phyloP scores from a whole-genome alignment of 805 yeast genomes.

The Hanseniaspora clermontiae region DNA sequence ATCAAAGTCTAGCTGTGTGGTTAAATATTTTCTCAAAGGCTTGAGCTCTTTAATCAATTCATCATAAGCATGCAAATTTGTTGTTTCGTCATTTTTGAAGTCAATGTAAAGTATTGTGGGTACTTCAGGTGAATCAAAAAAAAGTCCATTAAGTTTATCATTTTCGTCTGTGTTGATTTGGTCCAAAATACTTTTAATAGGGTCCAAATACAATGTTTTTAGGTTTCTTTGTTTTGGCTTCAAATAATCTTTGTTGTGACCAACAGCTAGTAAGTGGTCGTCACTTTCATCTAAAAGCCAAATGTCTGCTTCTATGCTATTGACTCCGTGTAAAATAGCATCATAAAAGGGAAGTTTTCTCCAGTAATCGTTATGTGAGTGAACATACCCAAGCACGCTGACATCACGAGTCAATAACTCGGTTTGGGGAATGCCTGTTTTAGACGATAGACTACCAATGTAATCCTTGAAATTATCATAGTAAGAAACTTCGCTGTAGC shows the following conservation, averaged over 20 bases:
- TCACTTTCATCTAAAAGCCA: constrained; percentile 33
- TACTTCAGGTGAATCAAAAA: constrained; percentile 34
- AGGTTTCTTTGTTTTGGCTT: constrained; percentile 34
- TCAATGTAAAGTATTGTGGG: constrained; percentile 54
- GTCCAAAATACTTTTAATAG: constrained; percentile 37
- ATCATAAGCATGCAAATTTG: constrained; percentile 32
- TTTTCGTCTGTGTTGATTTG: constrained; percentile 30
- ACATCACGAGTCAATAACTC: constrained; percentile 23
- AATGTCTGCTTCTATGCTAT: constrained; percentile 55
- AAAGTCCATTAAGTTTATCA: constrained; percentile 30
- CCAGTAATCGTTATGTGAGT: constrained; percentile 65
- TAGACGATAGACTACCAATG: background rate
- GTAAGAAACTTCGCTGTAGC: background rate
- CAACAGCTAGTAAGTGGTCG: constrained; percentile 41
- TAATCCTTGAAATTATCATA: constrained; percentile 5
- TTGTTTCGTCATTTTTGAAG: constrained; percentile 35
- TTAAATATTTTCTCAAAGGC: constrained; percentile 38
- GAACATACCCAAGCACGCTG: constrained; percentile 28
- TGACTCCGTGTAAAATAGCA: constrained; percentile 40
- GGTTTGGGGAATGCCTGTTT: constrained; percentile 14
- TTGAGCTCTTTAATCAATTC: constrained; percentile 32
- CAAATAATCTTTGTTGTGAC: constrained; percentile 44
- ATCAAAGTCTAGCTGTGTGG: constrained; percentile 19
- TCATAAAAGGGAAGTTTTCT: constrained; percentile 44
- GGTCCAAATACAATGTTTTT: constrained; percentile 39